These are phyloP conservation scores for Pterulicium gracile DNA, from an alignment of 1,284 basidiomycete genomes.

Conservation along the genomic window DNA sequence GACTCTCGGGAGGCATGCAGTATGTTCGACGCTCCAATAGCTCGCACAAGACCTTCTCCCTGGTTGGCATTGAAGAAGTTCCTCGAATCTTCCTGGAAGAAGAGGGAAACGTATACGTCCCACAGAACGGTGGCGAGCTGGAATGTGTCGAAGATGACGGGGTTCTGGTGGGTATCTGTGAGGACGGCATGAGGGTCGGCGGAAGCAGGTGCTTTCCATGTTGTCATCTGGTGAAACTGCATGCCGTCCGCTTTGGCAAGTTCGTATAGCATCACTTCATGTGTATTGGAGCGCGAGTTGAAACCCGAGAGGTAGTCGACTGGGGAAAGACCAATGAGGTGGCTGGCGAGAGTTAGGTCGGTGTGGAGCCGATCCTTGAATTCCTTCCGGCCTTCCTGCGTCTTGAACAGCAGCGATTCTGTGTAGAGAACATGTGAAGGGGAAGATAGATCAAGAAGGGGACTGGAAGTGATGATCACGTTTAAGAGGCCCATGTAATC, in stretches of 20 bases:
- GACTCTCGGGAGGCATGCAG: conserved; percentile 34
- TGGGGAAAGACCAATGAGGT: conserved; percentile 32
- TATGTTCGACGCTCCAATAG: conserved; percentile 15
- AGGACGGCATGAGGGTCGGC: conserved; percentile 15
- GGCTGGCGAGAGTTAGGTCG: conserved; percentile 26
- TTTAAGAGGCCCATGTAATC: conserved; percentile 34
- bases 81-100: conserved; percentile 22
- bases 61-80: conserved; percentile 13
- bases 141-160: conserved; percentile 17
- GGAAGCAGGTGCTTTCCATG: conserved; percentile 28
- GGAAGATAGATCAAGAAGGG: conserved; percentile 20
- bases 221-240: conserved; percentile 30
- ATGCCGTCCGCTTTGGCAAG: not conserved
- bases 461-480: conserved; percentile 23
- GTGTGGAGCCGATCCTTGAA: conserved; percentile 25
- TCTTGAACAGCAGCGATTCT: conserved; percentile 25
- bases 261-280: conserved; percentile 24
- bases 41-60: conserved; percentile 12
- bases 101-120: conserved; percentile 32
- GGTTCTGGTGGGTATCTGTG: conserved; percentile 1
- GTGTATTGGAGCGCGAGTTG: conserved; percentile 27
- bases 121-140: conserved; percentile 30
- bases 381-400: conserved; percentile 18
- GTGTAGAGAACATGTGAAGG: conserved; percentile 26
- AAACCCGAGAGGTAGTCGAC: conserved; percentile 29